phyloP scores from a whole-genome alignment of 169 alveolate species.

The Amoebophrya sp. region DNA sequence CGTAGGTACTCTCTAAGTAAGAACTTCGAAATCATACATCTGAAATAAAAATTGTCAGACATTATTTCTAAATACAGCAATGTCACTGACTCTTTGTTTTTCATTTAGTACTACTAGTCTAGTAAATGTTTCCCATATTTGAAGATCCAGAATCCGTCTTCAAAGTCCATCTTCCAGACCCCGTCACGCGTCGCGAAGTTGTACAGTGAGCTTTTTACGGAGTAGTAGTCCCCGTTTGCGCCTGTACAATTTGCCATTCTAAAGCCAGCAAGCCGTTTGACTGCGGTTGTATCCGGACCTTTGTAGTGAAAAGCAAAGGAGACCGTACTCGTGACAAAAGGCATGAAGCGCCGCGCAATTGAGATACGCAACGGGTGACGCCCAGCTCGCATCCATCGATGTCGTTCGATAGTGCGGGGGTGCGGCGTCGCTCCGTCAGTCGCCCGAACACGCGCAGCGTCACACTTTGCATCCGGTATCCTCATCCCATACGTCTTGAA shows the following conservation, averaged over 20 bases:
- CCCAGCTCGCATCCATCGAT: not conserved
- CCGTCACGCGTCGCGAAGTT: not conserved
- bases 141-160: not conserved
- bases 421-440: not conserved
- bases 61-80: too few species aligned
- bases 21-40: too few species aligned
- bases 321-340: not conserved
- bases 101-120: too few species aligned
- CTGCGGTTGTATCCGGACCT: not conserved
- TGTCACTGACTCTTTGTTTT: too few species aligned
- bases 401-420: not conserved
- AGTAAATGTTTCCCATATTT: too few species aligned
- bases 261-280: not conserved
- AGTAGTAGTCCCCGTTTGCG: conserved; percentile 11
- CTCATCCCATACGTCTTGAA: not conserved
- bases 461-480: not conserved
- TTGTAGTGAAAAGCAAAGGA: not conserved
- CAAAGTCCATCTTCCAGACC: not conserved
- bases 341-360: not conserved
- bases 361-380: not conserved
- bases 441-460: not conserved
- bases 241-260: not conserved
- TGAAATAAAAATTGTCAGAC: too few species aligned
- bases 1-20: too few species aligned
- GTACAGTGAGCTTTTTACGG: not conserved